Evolutionary conservation across 164 flowering plant species (phyloP), one percentile per base, ranked within the genome.

Genomic region (Chimonanthus praecox): DNA sequence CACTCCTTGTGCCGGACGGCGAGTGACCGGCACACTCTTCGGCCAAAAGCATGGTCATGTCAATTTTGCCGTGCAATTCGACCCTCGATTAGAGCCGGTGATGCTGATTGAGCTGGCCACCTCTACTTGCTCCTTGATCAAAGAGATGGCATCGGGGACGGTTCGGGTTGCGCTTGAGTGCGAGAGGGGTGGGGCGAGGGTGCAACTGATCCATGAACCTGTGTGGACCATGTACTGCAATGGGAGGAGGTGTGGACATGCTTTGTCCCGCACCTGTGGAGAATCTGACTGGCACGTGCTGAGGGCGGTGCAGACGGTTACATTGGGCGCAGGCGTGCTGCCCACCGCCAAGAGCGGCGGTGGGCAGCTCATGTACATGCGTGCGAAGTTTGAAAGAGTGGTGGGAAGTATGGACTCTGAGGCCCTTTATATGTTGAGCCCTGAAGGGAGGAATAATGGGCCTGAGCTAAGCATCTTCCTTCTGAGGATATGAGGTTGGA

Each of bases 111-210:
- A 92, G 73, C 85, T 92, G 7, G 90, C 92, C 50, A 83, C 84
- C 49, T 84, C 95, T 2, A 90, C 95, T 11, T 68, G 88, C 2
- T 58, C 84, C 7, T 74, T 92, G 4, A 90, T 89, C 7, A 86
- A 83, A 68, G 97, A 92, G 76, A 92, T 92, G 97, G 83, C 96
- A 0, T 88, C 94, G 1, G 97, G 92, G 64, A 77, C 88, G 6
- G 92, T 91, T 45, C 67, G 96, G 62, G 89, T 92, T 58, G 97
- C 94, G 0, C 76, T 92, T 20, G 96, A 92, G 77, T 90, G 90
- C 82, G 87, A 87, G 75, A 88, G 78, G 66, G 72, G 33, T 7
- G 61, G 58, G 44, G 64, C 72, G 33, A 2, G 51, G 51, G 70
- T 54, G 47, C 69, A 73, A 49, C 33, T 77, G 15, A 70, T 77